These are phyloP conservation scores for Phalaenopsis equestris DNA, from an alignment of 106 monocot genomes.

Conservation along the genomic window DNA sequence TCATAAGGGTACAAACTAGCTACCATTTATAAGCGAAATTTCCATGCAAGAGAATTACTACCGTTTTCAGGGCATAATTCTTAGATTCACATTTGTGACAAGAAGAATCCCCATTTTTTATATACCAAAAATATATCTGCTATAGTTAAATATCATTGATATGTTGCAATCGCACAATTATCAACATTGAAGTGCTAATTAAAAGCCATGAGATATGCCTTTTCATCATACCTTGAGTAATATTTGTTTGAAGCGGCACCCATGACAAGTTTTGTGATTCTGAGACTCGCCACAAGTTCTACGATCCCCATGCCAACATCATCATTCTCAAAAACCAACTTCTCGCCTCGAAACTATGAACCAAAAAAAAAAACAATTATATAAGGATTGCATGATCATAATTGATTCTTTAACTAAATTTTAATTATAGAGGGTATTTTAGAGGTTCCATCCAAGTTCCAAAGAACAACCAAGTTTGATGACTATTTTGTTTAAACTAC, in stretches of 20 bases:
- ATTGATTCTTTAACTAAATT: not conserved
- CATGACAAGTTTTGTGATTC: conserved; percentile 30
- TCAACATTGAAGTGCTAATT: too few relatives aligned
- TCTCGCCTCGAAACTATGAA: not conserved
- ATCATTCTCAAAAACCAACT: not conserved
- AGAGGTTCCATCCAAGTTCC: not conserved
- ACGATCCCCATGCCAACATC: conserved; percentile 15
- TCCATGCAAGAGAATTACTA: not conserved
- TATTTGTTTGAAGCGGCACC: conserved; percentile 28
- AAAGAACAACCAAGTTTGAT: not conserved
- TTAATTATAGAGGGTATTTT: not conserved
- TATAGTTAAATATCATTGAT: too few relatives aligned
- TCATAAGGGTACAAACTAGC: not conserved
- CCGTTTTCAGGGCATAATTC: too few relatives aligned
- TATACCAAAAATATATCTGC: too few relatives aligned
- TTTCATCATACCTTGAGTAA: conserved; percentile 17
- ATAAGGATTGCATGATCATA: not conserved
- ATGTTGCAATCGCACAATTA: too few relatives aligned
- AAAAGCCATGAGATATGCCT: not conserved
- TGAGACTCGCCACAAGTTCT: conserved; percentile 18
- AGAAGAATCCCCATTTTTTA: too few relatives aligned
- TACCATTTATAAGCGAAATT: not conserved
- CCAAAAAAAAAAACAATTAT: not conserved
- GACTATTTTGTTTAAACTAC: not conserved
- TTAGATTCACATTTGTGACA: too few relatives aligned